These are phyloP conservation scores for Tolypocladium capitatum DNA, from an alignment of 2,329 filamentous ascomycete species.

Conservation along the genomic window DNA sequence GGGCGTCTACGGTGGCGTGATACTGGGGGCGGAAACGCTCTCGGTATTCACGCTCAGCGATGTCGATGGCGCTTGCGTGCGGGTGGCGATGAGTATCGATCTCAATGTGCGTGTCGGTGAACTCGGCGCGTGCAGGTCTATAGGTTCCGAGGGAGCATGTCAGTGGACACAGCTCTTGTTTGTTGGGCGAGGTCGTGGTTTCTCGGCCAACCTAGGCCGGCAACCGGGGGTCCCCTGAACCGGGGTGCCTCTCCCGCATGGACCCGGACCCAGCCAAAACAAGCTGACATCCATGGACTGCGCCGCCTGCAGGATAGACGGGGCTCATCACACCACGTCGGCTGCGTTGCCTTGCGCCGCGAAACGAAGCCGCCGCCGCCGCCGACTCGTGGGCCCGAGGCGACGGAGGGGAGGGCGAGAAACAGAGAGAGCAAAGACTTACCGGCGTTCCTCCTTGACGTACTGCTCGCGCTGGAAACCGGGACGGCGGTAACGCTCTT, in stretches of 20 bases:
- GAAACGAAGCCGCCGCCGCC: neutral
- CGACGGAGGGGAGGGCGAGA: neutral
- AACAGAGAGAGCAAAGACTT: constrained; percentile 18
- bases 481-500: constrained; percentile 64
- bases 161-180: constrained; percentile 12
- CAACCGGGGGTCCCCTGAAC: constrained; percentile 9
- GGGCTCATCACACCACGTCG: neutral
- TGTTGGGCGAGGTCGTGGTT: constrained; percentile 8
- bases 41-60: constrained; percentile 54
- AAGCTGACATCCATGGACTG: neutral
- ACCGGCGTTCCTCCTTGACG: constrained; percentile 40
- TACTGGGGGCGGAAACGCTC: constrained; percentile 42
- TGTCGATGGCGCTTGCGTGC: constrained; percentile 42
- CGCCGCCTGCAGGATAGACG: neutral
- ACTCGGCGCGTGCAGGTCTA: constrained; percentile 28
- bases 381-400: neutral
- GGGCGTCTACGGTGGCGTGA: constrained; percentile 21
- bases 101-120: constrained; percentile 54
- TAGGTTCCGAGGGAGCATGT: constrained; percentile 4
- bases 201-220: constrained; percentile 12
- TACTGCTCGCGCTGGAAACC: constrained; percentile 42
- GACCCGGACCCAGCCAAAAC: constrained; percentile 4
- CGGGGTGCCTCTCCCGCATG: constrained; percentile 3
- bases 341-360: neutral
- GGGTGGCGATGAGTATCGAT: constrained; percentile 40